Evolutionary conservation across 2,329 filamentous ascomycete species (phyloP).

Genomic region (Apiospora sp.): DNA sequence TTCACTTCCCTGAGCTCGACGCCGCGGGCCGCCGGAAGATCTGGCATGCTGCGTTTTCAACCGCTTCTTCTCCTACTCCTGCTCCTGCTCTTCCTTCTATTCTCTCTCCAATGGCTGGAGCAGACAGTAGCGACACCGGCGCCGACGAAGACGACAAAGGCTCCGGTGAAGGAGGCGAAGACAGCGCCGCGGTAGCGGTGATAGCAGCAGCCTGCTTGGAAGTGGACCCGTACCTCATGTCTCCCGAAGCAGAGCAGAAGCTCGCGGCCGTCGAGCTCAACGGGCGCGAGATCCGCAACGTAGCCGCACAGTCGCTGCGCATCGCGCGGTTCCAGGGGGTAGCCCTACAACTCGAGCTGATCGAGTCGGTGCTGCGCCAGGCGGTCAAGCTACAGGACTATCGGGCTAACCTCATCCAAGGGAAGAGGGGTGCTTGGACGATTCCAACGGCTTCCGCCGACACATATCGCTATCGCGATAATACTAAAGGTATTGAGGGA

Average conservation of each 20-base stretch:
- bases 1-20: neutral
- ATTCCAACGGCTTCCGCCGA: neutral
- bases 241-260: neutral
- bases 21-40: neutral
- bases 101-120: neutral
- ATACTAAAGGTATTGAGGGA: too few species aligned
- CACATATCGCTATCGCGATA: too few species aligned
- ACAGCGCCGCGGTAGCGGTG: neutral
- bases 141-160: neutral
- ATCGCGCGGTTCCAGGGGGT: neutral
- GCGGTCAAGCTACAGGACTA: neutral
- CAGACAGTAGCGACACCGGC: neutral
- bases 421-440: too few species aligned
- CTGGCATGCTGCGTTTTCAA: neutral
- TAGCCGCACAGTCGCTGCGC: neutral
- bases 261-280: neutral
- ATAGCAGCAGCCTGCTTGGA: neutral
- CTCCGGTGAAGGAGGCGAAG: neutral
- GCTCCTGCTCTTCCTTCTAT: neutral
- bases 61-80: neutral
- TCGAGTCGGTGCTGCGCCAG: neutral
- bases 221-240: neutral
- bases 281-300: slow-evolving; percentile 10
- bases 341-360: neutral
- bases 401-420: neutral